Evolutionary conservation across 176 grass and related monocot species (phyloP), one percentile per base, ranked within the genome.

Genomic region (Canna indica): DNA sequence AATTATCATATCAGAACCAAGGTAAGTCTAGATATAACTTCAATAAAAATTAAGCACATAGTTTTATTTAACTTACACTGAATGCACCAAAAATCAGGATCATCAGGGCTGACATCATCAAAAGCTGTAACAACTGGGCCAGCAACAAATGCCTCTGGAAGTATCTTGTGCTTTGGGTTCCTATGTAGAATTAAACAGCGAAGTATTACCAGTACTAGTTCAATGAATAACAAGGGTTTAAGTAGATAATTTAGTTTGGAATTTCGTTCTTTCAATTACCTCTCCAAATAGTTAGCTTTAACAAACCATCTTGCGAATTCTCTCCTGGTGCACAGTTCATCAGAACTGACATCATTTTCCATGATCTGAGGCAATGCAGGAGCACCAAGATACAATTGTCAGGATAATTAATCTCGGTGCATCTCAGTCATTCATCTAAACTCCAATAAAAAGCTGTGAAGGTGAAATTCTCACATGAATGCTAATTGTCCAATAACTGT

Each of bases 301-400:
- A 90, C 80, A 70, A 97, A 87, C 94, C 94, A 97, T 81, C 89
- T 89, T 67, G 94, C 86, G 67, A 82, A 97, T 83, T 97, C 94
- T 44, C 86, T 88, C 73, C 89, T 77, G 36, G 86, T 87, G 77
- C 94, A 97, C 63, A 92, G 77, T 29, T 92, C 94, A 73, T 73
- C 75, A 7, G 83, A 68, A 77, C 11, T 80, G 46, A 70, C 86
- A 81, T 87, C 84, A 81, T 92, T 77, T 78, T 97, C 89, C 75
- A 92, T 83, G 75, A 97, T 90, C 94, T 97, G 72, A 76, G 32
- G 69, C 16, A 67, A 77, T 59, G 25, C 47, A 68, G 68, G 11
- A 20, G n/a, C 13, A 50, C 45, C 9, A 0, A 33, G 62, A 33
- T 0, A 47, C 10, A 27, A 34, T 26, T 32, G 4, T 74, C 36